Evolutionary conservation across 208 protist species (phyloP).

Genomic region (Leptomonas pyrrhocoris): DNA sequence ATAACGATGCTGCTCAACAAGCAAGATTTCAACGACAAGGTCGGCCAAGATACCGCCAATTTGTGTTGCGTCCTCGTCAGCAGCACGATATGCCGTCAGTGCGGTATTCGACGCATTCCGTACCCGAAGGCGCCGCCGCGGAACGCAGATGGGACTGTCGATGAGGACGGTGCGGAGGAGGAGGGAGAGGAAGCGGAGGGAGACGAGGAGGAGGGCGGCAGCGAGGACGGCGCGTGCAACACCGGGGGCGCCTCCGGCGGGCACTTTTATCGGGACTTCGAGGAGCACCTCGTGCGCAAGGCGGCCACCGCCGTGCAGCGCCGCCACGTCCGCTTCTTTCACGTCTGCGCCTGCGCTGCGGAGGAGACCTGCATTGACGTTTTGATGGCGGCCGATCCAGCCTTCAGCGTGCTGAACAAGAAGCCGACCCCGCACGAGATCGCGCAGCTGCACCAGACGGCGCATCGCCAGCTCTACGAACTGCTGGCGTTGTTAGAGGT

Average conservation of each 20-base stretch:
- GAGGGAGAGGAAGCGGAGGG: conserved; percentile 23
- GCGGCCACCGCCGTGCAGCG: conserved; percentile 39
- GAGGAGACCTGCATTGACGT: conserved; percentile 70
- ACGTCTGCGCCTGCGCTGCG: conserved; percentile 70
- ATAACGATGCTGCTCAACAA: conserved; percentile 63
- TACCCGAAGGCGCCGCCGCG: conserved; percentile 44
- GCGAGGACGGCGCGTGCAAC: conserved; percentile 19
- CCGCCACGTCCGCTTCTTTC: conserved; percentile 81
- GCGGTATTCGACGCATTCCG: conserved; percentile 51
- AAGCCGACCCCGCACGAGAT: conserved; percentile 52
- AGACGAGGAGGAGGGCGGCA: conserved; percentile 37
- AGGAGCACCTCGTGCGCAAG: conserved; percentile 46
- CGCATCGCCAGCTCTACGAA: conserved; percentile 63
- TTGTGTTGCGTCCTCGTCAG: conserved; percentile 80
- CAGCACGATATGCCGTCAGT: conserved; percentile 76
- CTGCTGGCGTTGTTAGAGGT: conserved; percentile 69
- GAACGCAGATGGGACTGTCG: neutral
- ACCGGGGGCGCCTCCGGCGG: neutral
- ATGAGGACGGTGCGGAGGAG: conserved; percentile 17
- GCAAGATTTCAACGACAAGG: conserved; percentile 69
- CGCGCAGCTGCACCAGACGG: conserved; percentile 56
- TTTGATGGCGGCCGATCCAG: conserved; percentile 61
- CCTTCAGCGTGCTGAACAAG: conserved; percentile 57
- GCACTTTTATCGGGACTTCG: conserved; percentile 57
- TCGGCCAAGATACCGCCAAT: conserved; percentile 59